Conservation (phyloP, 805 yeast species). For the Candida suzukii region DNA sequence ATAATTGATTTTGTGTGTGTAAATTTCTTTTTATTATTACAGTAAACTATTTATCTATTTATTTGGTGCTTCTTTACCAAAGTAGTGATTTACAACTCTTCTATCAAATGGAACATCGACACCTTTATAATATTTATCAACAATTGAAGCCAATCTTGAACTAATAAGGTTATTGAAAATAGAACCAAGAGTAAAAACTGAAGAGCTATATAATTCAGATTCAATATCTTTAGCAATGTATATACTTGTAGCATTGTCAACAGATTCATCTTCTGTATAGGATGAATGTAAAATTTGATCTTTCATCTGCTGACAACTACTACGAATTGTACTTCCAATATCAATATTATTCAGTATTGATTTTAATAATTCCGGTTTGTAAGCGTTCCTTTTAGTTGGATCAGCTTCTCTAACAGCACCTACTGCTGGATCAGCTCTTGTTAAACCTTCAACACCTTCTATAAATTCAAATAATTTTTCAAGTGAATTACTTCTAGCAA, state of each 20-base stretch:
- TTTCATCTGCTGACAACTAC: constrained; percentile 48
- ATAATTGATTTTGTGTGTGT: too few relatives aligned
- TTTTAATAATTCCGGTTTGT: constrained; percentile 50
- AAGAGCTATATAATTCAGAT: constrained; percentile 46
- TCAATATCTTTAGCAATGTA: constrained; percentile 33
- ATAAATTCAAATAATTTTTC: constrained; percentile 67
- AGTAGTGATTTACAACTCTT: constrained; percentile 21
- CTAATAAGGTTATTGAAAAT: constrained; percentile 48
- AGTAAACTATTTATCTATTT: too few relatives aligned
- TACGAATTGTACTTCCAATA: constrained; percentile 46
- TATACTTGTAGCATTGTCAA: constrained; percentile 22
- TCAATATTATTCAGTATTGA: constrained; percentile 52
- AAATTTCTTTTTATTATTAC: too few relatives aligned
- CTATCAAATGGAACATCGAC: constrained; percentile 22
- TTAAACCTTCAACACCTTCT: constrained; percentile 49
- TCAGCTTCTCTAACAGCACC: constrained; percentile 24
- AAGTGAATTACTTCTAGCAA: constrained; percentile 42
- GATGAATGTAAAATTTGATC: constrained; percentile 35
- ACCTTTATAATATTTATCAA: constrained; percentile 45
- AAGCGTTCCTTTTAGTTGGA: constrained; percentile 56
- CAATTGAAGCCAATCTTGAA: constrained; percentile 44
- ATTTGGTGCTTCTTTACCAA: constrained; percentile 18
- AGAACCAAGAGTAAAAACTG: constrained; percentile 68
- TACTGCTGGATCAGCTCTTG: constrained; percentile 27
- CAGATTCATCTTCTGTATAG: constrained; percentile 5